phyloP scores from a whole-genome alignment of 345 rosid genomes.

The Anacardium occidentale region DNA sequence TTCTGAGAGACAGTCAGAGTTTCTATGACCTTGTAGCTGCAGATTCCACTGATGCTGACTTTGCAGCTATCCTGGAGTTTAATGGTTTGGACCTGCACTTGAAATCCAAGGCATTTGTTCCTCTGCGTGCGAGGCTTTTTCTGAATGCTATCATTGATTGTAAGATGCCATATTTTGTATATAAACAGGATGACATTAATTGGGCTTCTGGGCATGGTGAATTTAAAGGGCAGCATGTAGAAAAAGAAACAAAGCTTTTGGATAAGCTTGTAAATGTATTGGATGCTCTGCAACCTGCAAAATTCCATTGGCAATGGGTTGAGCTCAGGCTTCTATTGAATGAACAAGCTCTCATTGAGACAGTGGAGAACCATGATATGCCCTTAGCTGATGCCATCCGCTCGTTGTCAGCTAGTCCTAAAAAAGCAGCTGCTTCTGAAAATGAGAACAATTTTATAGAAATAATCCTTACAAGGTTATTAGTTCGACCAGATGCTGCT shows the following conservation, averaged over 20 bases:
- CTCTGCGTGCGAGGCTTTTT: slow-evolving; percentile 91
- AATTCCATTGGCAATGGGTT: slow-evolving; percentile 99
- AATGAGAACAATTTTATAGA: slow-evolving; percentile 83
- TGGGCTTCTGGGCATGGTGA: slow-evolving; percentile 52
- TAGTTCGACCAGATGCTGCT: slow-evolving; percentile 97
- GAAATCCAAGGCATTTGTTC: slow-evolving; percentile 74
- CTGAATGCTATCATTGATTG: slow-evolving; percentile 84
- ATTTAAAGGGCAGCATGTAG: slow-evolving; percentile 46
- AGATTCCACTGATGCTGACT: slow-evolving; percentile 84
- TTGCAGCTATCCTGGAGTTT: slow-evolving; percentile 65
- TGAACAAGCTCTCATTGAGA: slow-evolving; percentile 88
- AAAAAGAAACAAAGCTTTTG: slow-evolving; percentile 63
- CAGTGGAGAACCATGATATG: slow-evolving; percentile 69
- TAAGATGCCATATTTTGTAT: slow-evolving; percentile 50
- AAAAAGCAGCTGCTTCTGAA: slow-evolving; percentile 78
- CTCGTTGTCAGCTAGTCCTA: slow-evolving; percentile 64
- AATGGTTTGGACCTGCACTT: slow-evolving; percentile 66
- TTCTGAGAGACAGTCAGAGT: slow-evolving; percentile 77
- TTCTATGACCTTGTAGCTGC: slow-evolving; percentile 83
- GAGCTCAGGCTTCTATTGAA: slow-evolving; percentile 96
- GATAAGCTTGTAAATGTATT: slow-evolving; percentile 79
- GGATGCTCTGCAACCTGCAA: slow-evolving; percentile 91
- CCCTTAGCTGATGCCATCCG: slow-evolving; percentile 74
- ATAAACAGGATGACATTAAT: slow-evolving; percentile 51
- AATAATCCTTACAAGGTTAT: slow-evolving; percentile 87